Evolutionary conservation across 345 rosid species (phyloP), one percentile per base, ranked within the genome.

Genomic region (Schrenkiella parvula): DNA sequence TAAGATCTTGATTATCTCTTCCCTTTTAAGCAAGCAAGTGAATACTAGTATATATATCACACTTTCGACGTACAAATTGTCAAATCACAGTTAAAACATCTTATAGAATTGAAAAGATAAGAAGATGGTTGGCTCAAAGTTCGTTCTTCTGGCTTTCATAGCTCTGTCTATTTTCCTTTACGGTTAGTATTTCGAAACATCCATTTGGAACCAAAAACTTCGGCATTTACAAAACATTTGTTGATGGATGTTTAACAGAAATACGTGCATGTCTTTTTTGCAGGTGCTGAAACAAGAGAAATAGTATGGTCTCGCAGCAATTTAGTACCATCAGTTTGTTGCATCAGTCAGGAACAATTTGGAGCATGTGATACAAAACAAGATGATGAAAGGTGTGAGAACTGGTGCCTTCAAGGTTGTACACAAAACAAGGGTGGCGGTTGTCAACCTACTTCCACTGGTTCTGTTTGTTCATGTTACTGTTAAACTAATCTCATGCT

Each of bases 111-210:
- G 17, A 31, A 46, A 34, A 2, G 29, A 18, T 4, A 6, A 42
- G 8, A 53, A 12, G 8, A 57, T 57, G 66, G 67, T 8, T n/a
- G 9, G 11, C 53, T 38, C 78, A 58, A 74, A 66, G 18, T 13
- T 66, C 43, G 11, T 48, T 58, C n/a, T 66, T 21, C 57, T 57
- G 5, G 78, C 44, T 28, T 66, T 66, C 26, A 9, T 74, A 37
- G 72, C 68, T 66, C 29, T 74, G 43, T 58, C 41, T 19, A 21
- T 74, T 38, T 8, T 66, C 12, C 61, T 74, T 39, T 56, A 72
- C 8, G 68, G 78, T 73, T 37, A 55, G 66, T 46, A 55, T 12
- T 2, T 38, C 0, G 9, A 11, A 39, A 10, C 6, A 39, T 1
- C 6, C 43, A 39, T 39, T 14, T n/a, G 34, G 34, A 6, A 31